These are phyloP conservation scores for Termitomyces titanicus DNA, from an alignment of 768 basidiomycete species.

Conservation along the genomic window DNA sequence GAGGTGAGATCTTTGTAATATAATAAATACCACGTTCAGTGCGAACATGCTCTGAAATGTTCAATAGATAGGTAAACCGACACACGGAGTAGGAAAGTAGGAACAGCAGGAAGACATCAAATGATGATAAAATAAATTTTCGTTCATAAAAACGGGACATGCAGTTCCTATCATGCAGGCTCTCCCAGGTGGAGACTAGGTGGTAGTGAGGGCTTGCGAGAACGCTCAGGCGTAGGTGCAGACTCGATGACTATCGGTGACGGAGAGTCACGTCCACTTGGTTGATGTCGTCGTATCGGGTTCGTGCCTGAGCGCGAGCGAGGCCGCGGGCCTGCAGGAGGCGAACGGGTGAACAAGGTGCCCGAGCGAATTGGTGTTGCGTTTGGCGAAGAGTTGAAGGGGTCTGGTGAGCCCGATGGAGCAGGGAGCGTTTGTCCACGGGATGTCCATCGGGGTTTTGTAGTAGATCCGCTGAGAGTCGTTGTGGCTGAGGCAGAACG, in stretches of 20 bases:
- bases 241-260: constrained; percentile 9
- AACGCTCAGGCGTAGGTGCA: constrained; percentile 1
- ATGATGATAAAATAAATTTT: neutral
- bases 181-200: neutral
- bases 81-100: neutral
- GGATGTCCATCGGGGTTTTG: neutral
- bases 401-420: constrained; percentile 7
- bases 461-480: neutral
- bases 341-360: constrained; percentile 6
- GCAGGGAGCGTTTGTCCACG: constrained; percentile 1
- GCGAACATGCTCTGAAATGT: too few species aligned
- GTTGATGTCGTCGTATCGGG: neutral
- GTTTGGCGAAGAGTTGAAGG: constrained; percentile 3
- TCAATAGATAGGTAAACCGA: neutral
- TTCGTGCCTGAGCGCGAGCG: constrained; percentile 15
- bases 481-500: neutral
- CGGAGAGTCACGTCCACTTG: constrained; percentile 4
- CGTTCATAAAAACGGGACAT: neutral
- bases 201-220: constrained; percentile 1
- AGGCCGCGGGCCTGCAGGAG: constrained; percentile 16
- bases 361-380: constrained; percentile 8
- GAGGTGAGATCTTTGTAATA: neutral
- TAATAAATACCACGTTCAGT: neutral
- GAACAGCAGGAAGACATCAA: neutral
- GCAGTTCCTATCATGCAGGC: neutral